These are phyloP conservation scores for Mentha longifolia DNA, from an alignment of 257 asterid species.

Conservation along the genomic window DNA sequence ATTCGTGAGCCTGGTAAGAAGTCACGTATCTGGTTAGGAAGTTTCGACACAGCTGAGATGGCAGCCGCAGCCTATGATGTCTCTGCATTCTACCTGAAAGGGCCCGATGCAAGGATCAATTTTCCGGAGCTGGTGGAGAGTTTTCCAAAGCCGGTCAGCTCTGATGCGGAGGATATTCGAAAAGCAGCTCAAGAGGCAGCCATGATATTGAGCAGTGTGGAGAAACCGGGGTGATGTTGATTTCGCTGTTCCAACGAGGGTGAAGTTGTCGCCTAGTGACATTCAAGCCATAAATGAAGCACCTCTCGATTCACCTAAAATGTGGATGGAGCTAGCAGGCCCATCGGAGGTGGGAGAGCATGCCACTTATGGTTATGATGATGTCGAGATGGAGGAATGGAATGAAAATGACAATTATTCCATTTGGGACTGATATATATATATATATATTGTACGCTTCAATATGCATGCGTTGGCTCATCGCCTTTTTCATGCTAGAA, in stretches of 20 bases:
- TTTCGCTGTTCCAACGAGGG: conserved; percentile 36
- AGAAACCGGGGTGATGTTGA: neutral
- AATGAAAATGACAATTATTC: conserved; percentile 43
- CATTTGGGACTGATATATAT: conserved; percentile 49
- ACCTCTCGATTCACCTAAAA: conserved; percentile 67
- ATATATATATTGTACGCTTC: neutral
- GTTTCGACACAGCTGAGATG: conserved; percentile 61
- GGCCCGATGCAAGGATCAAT: conserved; percentile 49
- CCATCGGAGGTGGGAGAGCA: conserved; percentile 24
- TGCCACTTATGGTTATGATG: conserved; percentile 18
- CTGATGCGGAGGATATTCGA: conserved; percentile 45
- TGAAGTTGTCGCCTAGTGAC: conserved; percentile 54
- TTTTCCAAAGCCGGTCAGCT: conserved; percentile 48
- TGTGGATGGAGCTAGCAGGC: conserved; percentile 58
- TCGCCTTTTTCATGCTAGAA: neutral
- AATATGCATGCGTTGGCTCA: neutral
- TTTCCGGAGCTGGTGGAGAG: conserved; percentile 49
- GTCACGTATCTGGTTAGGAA: conserved; percentile 67
- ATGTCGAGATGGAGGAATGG: conserved; percentile 33
- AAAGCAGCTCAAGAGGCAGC: conserved; percentile 64
- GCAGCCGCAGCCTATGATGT: conserved; percentile 73
- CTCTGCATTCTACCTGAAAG: conserved; percentile 58
- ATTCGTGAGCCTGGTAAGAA: conserved; percentile 61
- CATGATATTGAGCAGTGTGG: conserved; percentile 31
- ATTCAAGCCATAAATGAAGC: conserved; percentile 70